These are phyloP conservation scores for Saccharomyces hybrid DNA, from an alignment of 1,139 yeast genomes.

Conservation along the genomic window DNA sequence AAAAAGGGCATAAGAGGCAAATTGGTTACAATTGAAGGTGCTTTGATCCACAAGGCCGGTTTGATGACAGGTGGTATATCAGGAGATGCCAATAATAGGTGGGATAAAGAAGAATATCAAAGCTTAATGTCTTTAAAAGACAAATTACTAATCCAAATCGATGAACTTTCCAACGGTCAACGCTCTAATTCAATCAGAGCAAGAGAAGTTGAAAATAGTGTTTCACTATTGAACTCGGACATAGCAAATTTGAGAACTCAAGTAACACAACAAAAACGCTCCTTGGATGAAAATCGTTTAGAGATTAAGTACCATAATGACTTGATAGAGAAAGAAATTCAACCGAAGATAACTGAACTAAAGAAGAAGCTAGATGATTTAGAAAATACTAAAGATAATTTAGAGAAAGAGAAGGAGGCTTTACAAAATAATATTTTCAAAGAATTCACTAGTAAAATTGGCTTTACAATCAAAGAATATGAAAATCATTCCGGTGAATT, in stretches of 20 bases:
- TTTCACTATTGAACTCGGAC: conserved; percentile 46
- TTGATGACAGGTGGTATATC: conserved; percentile 84
- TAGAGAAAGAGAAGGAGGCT: conserved; percentile 32
- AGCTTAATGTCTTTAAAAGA: conserved; percentile 54
- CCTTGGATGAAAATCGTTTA: conserved; percentile 43
- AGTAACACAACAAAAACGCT: conserved; percentile 43
- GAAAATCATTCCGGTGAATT: conserved; percentile 60
- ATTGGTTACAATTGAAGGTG: conserved; percentile 76
- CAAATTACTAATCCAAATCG: conserved; percentile 46
- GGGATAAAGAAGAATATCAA: conserved; percentile 72
- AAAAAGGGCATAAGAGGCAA: conserved; percentile 50
- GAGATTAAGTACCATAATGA: conserved; percentile 49
- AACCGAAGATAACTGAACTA: conserved; percentile 27
- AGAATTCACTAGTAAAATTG: conserved; percentile 47
- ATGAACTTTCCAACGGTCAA: conserved; percentile 39
- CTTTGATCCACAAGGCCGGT: conserved; percentile 77
- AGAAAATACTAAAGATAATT: conserved; percentile 18
- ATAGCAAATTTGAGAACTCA: conserved; percentile 46
- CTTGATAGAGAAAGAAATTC: conserved; percentile 31
- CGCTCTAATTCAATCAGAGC: conserved; percentile 51
- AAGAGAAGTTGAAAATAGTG: conserved; percentile 49
- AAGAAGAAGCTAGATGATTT: conserved; percentile 17
- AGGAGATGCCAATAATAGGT: conserved; percentile 38
- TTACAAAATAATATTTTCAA: conserved; percentile 43
- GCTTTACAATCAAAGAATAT: conserved; percentile 56